A percentile compares a stretch with the other conserved stretches of the same genome.
phyloP scores from a whole-genome alignment of 345 rosid species.

The Durio zibethinus region DNA sequence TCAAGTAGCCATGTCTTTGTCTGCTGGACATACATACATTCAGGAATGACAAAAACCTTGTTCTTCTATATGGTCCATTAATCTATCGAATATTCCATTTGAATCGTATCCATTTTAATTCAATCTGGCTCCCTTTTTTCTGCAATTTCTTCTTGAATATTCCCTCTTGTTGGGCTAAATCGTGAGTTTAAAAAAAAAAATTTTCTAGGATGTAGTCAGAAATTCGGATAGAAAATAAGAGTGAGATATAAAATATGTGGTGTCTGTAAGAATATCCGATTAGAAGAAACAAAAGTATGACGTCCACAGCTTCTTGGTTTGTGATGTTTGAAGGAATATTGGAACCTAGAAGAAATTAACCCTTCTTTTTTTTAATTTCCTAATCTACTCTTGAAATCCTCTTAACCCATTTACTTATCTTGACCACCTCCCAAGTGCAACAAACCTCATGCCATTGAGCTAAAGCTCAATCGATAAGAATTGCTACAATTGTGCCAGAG shows the following conservation, averaged over 20 bases:
- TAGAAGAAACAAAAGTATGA: not conserved
- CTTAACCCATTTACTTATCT: no score
- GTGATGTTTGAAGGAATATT: not conserved
- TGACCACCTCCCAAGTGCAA: no score
- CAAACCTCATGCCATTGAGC: no score
- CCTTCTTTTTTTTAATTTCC: no score
- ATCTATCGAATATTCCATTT: not conserved
- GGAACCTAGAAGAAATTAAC: no score
- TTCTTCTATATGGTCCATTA: not conserved
- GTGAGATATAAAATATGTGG: not conserved
- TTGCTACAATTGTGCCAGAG: no score
- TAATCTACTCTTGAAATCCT: no score
- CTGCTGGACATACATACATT: not conserved
- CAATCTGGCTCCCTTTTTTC: not conserved
- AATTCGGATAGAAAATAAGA: not conserved
- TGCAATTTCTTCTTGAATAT: not conserved
- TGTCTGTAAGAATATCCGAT: not conserved
- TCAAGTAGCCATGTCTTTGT: no score
- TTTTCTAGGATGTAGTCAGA: not conserved
- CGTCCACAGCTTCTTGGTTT: not conserved
- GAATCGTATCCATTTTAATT: not conserved
- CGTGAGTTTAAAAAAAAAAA: not conserved
- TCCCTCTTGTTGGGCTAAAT: not conserved
- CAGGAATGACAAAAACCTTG: not conserved
- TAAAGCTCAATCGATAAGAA: no score